Evolutionary conservation across 2,329 filamentous ascomycete species (phyloP).

Genomic region (Zymoseptoria pseudotritici): DNA sequence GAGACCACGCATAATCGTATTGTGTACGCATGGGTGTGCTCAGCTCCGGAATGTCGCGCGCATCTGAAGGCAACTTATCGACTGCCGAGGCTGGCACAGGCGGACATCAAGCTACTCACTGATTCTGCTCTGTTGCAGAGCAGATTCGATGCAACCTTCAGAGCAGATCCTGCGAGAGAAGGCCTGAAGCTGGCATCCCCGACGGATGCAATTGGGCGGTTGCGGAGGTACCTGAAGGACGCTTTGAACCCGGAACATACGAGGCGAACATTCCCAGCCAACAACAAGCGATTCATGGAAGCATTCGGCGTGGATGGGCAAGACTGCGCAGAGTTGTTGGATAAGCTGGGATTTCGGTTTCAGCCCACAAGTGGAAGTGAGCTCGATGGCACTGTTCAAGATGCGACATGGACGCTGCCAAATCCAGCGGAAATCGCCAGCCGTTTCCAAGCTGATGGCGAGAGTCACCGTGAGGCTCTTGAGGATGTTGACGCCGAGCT

Average conservation of each 20-base stretch:
- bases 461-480: slow-evolving; percentile 37
- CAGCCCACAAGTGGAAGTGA: not conserved
- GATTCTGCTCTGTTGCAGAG: slow-evolving; percentile 45
- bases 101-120: slow-evolving; percentile 46
- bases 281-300: slow-evolving; percentile 58
- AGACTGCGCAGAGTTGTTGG: slow-evolving; percentile 53
- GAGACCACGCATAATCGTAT: slow-evolving; percentile 24
- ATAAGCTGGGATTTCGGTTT: slow-evolving; percentile 49
- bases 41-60: slow-evolving; percentile 49
- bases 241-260: slow-evolving; percentile 44
- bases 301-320: slow-evolving; percentile 47
- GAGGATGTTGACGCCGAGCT: slow-evolving; percentile 57
- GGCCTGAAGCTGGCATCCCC: slow-evolving; percentile 45
- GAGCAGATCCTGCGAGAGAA: slow-evolving; percentile 47
- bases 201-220: slow-evolving; percentile 48
- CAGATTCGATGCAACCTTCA: slow-evolving; percentile 47
- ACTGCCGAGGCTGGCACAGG: slow-evolving; percentile 44
- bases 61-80: slow-evolving; percentile 46
- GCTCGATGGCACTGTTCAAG: not conserved
- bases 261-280: slow-evolving; percentile 48
- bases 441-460: slow-evolving; percentile 18
- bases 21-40: slow-evolving; percentile 49
- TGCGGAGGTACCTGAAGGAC: slow-evolving; percentile 55
- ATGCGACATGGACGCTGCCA: slow-evolving; percentile 25
- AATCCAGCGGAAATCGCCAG: slow-evolving; percentile 16